Conservation (phyloP, 768 basidiomycete genomes). For the Clitopilus hobsonii region DNA sequence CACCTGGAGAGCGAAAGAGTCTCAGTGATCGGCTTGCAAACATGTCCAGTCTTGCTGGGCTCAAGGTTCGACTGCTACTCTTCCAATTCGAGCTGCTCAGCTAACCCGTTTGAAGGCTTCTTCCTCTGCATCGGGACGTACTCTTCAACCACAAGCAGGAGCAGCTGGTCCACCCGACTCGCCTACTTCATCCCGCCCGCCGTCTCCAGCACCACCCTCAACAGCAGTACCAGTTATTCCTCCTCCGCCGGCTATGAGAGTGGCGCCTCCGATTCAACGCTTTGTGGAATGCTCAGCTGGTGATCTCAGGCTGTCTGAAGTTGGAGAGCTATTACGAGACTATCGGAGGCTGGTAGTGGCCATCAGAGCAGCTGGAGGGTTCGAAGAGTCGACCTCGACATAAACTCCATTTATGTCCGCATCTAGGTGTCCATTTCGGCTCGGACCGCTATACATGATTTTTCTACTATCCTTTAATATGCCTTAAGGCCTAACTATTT, state of each 20-base stretch:
- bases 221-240: slow-evolving; percentile 21
- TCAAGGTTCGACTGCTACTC: slow-evolving; percentile 26
- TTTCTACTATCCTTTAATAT: not conserved
- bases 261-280: slow-evolving; percentile 60
- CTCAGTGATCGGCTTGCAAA: slow-evolving; percentile 79
- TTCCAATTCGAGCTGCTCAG: slow-evolving; percentile 5
- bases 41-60: slow-evolving; percentile 58
- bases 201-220: slow-evolving; percentile 35
- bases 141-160: slow-evolving; percentile 9
- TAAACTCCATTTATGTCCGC: too few relatives aligned
- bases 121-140: slow-evolving; percentile 23
- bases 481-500: not conserved
- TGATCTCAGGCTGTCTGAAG: slow-evolving; percentile 79
- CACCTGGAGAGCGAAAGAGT: slow-evolving; percentile 47
- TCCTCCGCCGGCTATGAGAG: slow-evolving; percentile 23
- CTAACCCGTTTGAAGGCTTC: slow-evolving; percentile 14
- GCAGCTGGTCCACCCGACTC: not conserved
- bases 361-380: slow-evolving; percentile 56
- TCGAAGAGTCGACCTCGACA: slow-evolving; percentile 38
- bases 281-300: slow-evolving; percentile 71
- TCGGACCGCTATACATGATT: too few relatives aligned
- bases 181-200: slow-evolving; percentile 15
- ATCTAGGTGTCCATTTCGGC: too few relatives aligned
- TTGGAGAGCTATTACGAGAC: slow-evolving; percentile 74
- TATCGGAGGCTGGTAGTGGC: slow-evolving; percentile 77